Evolutionary conservation across 768 basidiomycete genomes (phyloP), one percentile per base, ranked within the genome.

Genomic region (Termitomyces heimii): DNA sequence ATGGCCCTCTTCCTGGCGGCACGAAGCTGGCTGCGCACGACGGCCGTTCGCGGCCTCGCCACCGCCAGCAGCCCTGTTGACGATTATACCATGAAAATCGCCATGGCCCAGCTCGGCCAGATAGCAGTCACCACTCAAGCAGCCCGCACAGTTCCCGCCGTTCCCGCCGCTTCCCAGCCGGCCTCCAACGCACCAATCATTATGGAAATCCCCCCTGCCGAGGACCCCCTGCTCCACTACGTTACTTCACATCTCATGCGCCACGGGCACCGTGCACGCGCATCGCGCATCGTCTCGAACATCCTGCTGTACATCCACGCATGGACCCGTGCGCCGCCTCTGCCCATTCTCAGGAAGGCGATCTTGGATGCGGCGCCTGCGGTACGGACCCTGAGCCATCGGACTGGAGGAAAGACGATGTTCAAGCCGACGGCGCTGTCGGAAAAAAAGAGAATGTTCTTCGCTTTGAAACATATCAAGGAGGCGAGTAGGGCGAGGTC

Each of bases 311-410:
- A 85, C 65, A 81, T 95, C 40, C 87, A 88, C 68, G 77, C 84
- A 10, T 74, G 88, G 57, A 95, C 92, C 16, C 79, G 85, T 54
- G 81, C 84, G 7, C 83, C 86, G n/a, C 89, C 94, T 0, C 74
- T 93, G 34, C 90, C 90, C 18, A 82, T 96, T 61, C 73, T 97
- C 4, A 84, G 85, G 39, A 70, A 85, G 65, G 94, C 94, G 0
- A 73, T 97, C 51, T 65, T 80, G 24, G 66, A 78, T 2, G 85
- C 83, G 2, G 79, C 90, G 4, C 95, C 95, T 1, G 82, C 85
- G 1, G 83, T 95, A 28, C 78, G 84, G 26, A 75, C 75, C 28
- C 14, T 28, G 28, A 29, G 28, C 28, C 45, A 47, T 47, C 28
- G n/a, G 18, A 12, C n/a, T 9, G 28, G 83, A 2, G 81, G 84